Percentiles rank a stretch among this genome's conserved stretches.
Conservation (phyloP, 2,329 filamentous ascomycete genomes). For the Trichoderma koningiopsis region DNA sequence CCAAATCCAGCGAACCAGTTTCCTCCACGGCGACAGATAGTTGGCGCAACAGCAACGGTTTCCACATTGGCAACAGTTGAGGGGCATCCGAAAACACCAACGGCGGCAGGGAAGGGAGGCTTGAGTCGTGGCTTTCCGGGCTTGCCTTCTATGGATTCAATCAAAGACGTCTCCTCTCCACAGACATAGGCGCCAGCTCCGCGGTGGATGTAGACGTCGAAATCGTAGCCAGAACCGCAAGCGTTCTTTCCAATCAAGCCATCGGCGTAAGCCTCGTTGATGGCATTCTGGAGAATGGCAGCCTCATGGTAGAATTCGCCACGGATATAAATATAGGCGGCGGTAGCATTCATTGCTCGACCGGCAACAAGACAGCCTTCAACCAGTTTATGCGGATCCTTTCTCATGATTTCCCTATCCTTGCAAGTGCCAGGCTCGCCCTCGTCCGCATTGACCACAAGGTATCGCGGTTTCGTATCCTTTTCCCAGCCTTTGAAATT, state of each 20-base stretch:
- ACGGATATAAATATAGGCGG: slow-evolving; percentile 99
- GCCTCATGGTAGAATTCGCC: slow-evolving; percentile 98
- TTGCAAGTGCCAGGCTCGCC: slow-evolving; percentile 99
- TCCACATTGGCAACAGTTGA: slow-evolving; percentile 98
- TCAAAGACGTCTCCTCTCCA: slow-evolving; percentile 96
- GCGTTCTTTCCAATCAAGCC: slow-evolving; percentile 98
- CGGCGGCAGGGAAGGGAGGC: slow-evolving; percentile 96
- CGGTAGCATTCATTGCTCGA: slow-evolving; percentile 97
- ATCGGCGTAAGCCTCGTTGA: slow-evolving; percentile 95
- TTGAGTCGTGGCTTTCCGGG: slow-evolving; percentile 97
- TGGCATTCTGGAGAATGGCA: slow-evolving; percentile 87
- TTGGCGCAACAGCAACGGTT: slow-evolving; percentile 92
- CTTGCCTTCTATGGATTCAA: slow-evolving; percentile 98
- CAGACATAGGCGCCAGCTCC: slow-evolving; percentile 98
- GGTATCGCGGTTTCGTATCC: slow-evolving; percentile 90
- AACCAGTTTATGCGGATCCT: slow-evolving; percentile 98
- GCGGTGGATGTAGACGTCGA: slow-evolving; percentile 94
- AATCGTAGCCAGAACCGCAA: slow-evolving; percentile 95
- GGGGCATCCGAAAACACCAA: slow-evolving; percentile 96
- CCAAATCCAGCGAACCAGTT: slow-evolving; percentile 94
- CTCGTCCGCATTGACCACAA: slow-evolving; percentile 98
- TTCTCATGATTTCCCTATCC: slow-evolving; percentile 99
- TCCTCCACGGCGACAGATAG: slow-evolving; percentile 89
- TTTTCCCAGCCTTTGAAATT: slow-evolving; percentile 99
- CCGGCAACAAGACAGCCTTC: slow-evolving; percentile 96